These are phyloP conservation scores for Boletellus sp. DNA, from an alignment of 768 basidiomycete species.

Conservation along the genomic window DNA sequence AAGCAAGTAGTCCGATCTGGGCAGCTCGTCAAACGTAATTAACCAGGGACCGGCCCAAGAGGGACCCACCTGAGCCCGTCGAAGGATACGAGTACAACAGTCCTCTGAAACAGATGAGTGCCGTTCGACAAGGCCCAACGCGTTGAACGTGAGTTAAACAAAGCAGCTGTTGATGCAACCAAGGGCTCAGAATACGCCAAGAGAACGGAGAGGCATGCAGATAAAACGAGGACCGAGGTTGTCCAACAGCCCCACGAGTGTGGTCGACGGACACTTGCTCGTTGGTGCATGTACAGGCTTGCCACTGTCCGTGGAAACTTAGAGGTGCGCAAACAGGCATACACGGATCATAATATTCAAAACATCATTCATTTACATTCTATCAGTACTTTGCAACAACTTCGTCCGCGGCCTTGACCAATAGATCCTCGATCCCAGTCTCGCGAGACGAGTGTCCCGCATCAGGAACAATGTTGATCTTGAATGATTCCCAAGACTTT, in stretches of 20 bases:
- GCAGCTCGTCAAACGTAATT: neutral
- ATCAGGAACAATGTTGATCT: conserved; percentile 69
- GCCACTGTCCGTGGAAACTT: too few relatives aligned
- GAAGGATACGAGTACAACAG: conserved; percentile 80
- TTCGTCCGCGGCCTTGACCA: conserved; percentile 55
- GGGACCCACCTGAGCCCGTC: conserved; percentile 53
- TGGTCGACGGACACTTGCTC: neutral
- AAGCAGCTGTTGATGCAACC: neutral
- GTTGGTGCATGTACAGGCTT: neutral
- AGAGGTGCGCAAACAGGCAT: too few relatives aligned
- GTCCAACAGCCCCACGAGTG: conserved; percentile 1
- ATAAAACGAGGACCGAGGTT: conserved; percentile 2
- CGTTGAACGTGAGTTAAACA: neutral
- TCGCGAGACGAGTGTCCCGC: conserved; percentile 88
- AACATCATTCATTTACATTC: neutral
- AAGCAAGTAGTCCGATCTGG: conserved; percentile 73
- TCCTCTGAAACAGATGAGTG: conserved; percentile 72
- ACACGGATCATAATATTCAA: neutral
- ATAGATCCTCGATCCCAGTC: conserved; percentile 58
- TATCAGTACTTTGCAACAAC: conserved; percentile 25
- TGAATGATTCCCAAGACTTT: conserved; percentile 36
- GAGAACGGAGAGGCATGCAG: conserved; percentile 5
- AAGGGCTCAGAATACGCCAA: conserved; percentile 6
- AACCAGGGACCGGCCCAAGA: neutral
- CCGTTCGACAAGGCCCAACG: conserved; percentile 57